Percentiles rank a stretch among this genome's conserved stretches.
phyloP scores from a whole-genome alignment of 768 basidiomycete genomes.

The Tricholoma hemisulphureum region DNA sequence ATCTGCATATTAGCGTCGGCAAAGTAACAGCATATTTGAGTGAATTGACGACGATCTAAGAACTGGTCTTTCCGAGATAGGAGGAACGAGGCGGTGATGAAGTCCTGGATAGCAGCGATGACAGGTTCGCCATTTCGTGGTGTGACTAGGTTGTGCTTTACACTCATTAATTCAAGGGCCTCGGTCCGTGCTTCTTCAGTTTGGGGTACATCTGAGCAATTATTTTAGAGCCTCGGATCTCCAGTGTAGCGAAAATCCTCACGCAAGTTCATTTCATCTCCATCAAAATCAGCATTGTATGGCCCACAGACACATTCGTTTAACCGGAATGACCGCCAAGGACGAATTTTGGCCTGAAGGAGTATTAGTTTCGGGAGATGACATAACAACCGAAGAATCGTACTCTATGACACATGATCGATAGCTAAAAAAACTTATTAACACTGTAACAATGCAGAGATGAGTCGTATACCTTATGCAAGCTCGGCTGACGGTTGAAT shows the following conservation, averaged over 20 bases:
- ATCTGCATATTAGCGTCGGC: slow-evolving; percentile 89
- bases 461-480: slow-evolving; percentile 71
- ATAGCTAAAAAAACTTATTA: slow-evolving; percentile 53
- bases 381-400: slow-evolving; percentile 18
- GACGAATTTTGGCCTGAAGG: slow-evolving; percentile 78
- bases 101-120: slow-evolving; percentile 99
- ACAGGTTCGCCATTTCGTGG: slow-evolving; percentile 98
- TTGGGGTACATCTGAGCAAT: slow-evolving; percentile 83
- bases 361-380: background rate
- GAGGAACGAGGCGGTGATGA: slow-evolving; percentile 97
- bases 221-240: slow-evolving; percentile 2
- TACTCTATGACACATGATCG: slow-evolving; percentile 98
- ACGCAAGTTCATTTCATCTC: slow-evolving; percentile 99
- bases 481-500: slow-evolving; percentile 97
- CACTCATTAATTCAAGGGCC: slow-evolving; percentile 94
- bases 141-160: slow-evolving; percentile 95
- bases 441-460: slow-evolving; percentile 4
- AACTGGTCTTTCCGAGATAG: slow-evolving; percentile 91
- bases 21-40: slow-evolving; percentile 94
- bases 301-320: slow-evolving; percentile 99
- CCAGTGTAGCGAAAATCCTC: slow-evolving; percentile 26
- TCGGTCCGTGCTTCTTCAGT: slow-evolving; percentile 98
- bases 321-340: slow-evolving; percentile 95
- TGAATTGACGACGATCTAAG: slow-evolving; percentile 91
- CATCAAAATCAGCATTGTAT: slow-evolving; percentile 99